Percentiles rank a stretch among this genome's conserved stretches.
Conservation (phyloP, 345 rosid genomes). For the Kernera saxatilis region DNA sequence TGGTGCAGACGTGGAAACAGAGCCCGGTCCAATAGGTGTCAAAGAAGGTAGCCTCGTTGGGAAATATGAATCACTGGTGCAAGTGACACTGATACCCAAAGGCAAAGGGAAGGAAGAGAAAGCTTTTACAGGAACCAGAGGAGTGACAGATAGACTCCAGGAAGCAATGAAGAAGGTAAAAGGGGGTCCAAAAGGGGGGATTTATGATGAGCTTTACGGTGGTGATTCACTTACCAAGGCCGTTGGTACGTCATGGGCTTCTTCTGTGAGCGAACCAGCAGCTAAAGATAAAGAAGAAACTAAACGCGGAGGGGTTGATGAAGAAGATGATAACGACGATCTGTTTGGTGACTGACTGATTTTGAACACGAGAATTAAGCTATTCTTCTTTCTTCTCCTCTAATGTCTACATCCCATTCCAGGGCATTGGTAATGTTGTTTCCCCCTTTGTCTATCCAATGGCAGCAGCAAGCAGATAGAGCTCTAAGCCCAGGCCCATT, state of each 20-base stretch:
- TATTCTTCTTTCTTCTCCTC: background rate
- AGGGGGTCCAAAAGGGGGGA: slow-evolving; percentile 53
- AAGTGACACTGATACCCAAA: slow-evolving; percentile 64
- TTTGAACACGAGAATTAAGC: slow-evolving; percentile 19
- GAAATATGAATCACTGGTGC: slow-evolving; percentile 83
- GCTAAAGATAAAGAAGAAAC: slow-evolving; percentile 27
- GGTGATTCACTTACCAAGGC: slow-evolving; percentile 68
- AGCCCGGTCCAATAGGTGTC: slow-evolving; percentile 83
- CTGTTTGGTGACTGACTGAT: slow-evolving; percentile 69
- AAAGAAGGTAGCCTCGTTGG: slow-evolving; percentile 96
- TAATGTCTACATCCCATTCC: background rate
- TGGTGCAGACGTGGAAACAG: slow-evolving; percentile 94
- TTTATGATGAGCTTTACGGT: slow-evolving; percentile 66
- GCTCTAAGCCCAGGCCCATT: slow-evolving; percentile 22
- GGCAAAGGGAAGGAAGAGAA: slow-evolving; percentile 52
- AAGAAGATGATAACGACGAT: slow-evolving; percentile 63
- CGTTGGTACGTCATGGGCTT: slow-evolving; percentile 91
- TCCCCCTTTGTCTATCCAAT: background rate
- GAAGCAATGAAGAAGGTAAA: slow-evolving; percentile 67
- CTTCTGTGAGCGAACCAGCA: slow-evolving; percentile 30
- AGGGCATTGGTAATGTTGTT: slow-evolving; percentile 12
- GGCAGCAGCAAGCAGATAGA: slow-evolving; percentile 3
- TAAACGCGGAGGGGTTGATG: slow-evolving; percentile 12
- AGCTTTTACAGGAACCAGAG: slow-evolving; percentile 33
- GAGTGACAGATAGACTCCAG: slow-evolving; percentile 67